Evolutionary conservation across 1,284 basidiomycete species (phyloP).

Genomic region (Fomes fomentarius): DNA sequence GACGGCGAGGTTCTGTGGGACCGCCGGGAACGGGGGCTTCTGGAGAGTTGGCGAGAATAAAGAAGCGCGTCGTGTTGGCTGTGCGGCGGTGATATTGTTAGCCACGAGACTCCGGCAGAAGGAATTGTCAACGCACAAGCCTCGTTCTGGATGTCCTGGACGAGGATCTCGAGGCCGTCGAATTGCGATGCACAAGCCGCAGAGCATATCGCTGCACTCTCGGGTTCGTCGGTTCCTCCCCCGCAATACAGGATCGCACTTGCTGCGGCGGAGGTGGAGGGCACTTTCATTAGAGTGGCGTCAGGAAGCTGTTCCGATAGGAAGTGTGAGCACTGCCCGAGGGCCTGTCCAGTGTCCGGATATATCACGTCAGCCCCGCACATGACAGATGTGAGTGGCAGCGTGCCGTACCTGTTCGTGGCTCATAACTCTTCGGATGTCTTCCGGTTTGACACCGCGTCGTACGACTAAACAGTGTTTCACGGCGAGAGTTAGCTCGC

Average conservation of each 20-base stretch:
- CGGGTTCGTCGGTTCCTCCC: constrained; percentile 37
- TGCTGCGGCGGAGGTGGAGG: constrained; percentile 75
- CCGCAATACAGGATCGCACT: constrained; percentile 43
- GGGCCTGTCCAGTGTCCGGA: constrained; percentile 63
- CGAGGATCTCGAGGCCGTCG: constrained; percentile 56
- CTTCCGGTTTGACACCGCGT: constrained; percentile 51
- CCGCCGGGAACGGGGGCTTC: constrained; percentile 28
- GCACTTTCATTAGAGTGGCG: constrained; percentile 52
- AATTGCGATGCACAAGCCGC: constrained; percentile 61
- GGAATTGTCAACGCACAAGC: constrained; percentile 44
- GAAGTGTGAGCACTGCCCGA: constrained; percentile 75
- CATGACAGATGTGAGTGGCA: background rate
- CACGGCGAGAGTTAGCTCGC: constrained; percentile 60
- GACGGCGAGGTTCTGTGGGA: constrained; percentile 21
- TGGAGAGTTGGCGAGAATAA: constrained; percentile 46
- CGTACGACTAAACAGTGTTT: constrained; percentile 69
- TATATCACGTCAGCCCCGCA: background rate
- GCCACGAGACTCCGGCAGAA: background rate
- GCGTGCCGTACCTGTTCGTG: constrained; percentile 67
- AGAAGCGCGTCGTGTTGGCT: constrained; percentile 73
- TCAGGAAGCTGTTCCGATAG: constrained; percentile 54
- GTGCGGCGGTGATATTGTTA: constrained; percentile 6
- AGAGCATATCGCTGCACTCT: constrained; percentile 75
- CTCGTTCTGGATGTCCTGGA: constrained; percentile 65
- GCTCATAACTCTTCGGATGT: constrained; percentile 63